Evolutionary conservation across 192 early-diverging fungal genomes (phyloP).

Genomic region (Chytriomyces sp.): DNA sequence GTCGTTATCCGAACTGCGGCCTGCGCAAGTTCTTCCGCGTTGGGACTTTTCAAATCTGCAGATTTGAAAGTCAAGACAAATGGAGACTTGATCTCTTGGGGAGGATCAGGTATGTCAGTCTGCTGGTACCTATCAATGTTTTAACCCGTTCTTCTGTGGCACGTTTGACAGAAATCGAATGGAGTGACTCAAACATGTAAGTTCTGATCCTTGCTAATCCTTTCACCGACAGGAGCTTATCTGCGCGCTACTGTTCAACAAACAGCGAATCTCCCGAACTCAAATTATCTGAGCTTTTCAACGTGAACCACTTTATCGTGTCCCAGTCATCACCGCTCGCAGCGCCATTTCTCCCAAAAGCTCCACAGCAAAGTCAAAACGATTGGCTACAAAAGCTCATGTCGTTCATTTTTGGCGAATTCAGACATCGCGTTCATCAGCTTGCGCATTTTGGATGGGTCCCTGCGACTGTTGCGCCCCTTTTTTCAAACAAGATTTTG

Average conservation of each 20-base stretch:
- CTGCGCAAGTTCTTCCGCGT: slow-evolving; percentile 70
- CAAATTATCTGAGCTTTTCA: slow-evolving; percentile 78
- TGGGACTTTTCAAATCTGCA: slow-evolving; percentile 70
- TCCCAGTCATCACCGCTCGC: slow-evolving; percentile 76
- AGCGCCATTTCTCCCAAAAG: slow-evolving; percentile 69
- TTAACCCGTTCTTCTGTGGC: too few species aligned
- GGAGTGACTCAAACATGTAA: slow-evolving; percentile 19
- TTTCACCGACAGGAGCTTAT: background rate
- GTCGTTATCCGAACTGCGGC: slow-evolving; percentile 82
- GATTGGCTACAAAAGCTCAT: slow-evolving; percentile 47
- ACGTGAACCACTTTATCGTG: slow-evolving; percentile 85
- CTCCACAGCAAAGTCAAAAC: slow-evolving; percentile 32
- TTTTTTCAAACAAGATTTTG: slow-evolving; percentile 69
- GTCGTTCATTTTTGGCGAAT: slow-evolving; percentile 61
- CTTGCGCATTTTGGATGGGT: slow-evolving; percentile 62
- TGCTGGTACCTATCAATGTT: too few species aligned
- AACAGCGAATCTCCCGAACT: slow-evolving; percentile 62
- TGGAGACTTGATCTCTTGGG: slow-evolving; percentile 72
- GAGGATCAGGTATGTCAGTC: slow-evolving; percentile 42
- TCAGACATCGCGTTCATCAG: slow-evolving; percentile 68
- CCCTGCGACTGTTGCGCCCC: slow-evolving; percentile 58
- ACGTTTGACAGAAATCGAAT: slow-evolving; percentile 18
- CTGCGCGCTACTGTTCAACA: background rate
- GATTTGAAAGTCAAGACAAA: slow-evolving; percentile 74
- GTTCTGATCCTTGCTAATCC: slow-evolving; percentile 22